Evolutionary conservation across 2,329 filamentous ascomycete genomes (phyloP).

Genomic region (Corynespora cassiicola): DNA sequence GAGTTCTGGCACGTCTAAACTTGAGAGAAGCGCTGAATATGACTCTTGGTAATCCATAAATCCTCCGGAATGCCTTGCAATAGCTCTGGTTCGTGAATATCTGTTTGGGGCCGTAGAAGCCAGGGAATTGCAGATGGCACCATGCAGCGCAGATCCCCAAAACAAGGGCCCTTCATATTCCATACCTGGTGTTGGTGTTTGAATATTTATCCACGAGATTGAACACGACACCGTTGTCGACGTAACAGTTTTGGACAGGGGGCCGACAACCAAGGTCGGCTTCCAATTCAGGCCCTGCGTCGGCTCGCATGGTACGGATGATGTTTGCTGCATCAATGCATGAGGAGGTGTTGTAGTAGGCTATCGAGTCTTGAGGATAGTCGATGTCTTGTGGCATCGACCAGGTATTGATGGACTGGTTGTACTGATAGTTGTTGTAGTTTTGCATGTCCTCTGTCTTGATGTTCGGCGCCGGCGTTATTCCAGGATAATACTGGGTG

Average conservation of each 20-base stretch:
- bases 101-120: too few relatives aligned
- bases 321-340: slow-evolving; percentile 53
- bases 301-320: slow-evolving; percentile 51
- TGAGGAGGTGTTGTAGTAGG: slow-evolving; percentile 37
- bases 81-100: too few relatives aligned
- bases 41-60: too few relatives aligned
- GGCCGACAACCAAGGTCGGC: slow-evolving; percentile 48
- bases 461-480: slow-evolving; percentile 25
- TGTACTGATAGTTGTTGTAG: slow-evolving; percentile 31
- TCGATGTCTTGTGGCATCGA: slow-evolving; percentile 14
- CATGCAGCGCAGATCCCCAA: too few relatives aligned
- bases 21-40: too few relatives aligned
- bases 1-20: too few relatives aligned
- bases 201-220: slow-evolving; percentile 55
- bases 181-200: slow-evolving; percentile 23
- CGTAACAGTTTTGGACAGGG: slow-evolving; percentile 48
- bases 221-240: slow-evolving; percentile 52
- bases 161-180: slow-evolving; percentile 1
- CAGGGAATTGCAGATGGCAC: too few relatives aligned
- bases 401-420: slow-evolving; percentile 14
- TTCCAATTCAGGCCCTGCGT: slow-evolving; percentile 46
- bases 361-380: slow-evolving; percentile 5
- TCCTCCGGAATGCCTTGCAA: too few relatives aligned
- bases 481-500: slow-evolving; percentile 27
- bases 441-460: slow-evolving; percentile 31